Percentiles rank a stretch among this genome's conserved stretches.
These are phyloP conservation scores for Hepatocystis sp. DNA, from an alignment of 169 alveolate genomes.

Conservation along the genomic window DNA sequence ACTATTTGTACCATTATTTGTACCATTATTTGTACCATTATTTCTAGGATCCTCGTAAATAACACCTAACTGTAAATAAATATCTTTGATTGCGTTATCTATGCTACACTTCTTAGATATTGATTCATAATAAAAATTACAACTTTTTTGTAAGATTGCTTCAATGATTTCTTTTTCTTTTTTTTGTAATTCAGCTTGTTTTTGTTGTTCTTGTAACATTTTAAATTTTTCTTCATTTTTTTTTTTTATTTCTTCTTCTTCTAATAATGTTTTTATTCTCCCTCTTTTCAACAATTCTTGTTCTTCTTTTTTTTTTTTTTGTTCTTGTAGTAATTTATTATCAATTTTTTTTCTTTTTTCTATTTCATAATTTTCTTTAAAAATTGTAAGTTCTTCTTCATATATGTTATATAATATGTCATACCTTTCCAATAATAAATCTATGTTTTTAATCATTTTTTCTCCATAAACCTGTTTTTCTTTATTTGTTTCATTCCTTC, in stretches of 20 bases:
- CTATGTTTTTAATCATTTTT: slow-evolving; percentile 66
- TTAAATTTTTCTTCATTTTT: slow-evolving; percentile 43
- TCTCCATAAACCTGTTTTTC: slow-evolving; percentile 55
- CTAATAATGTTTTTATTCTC: slow-evolving; percentile 31
- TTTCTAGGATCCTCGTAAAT: too few species aligned
- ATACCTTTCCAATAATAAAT: slow-evolving; percentile 51
- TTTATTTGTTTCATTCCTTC: slow-evolving; percentile 62
- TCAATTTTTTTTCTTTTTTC: slow-evolving; percentile 37
- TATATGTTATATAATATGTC: slow-evolving; percentile 36
- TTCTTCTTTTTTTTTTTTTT: slow-evolving; percentile 36
- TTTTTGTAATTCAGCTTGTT: slow-evolving; percentile 17
- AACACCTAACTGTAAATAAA: slow-evolving; percentile 32
- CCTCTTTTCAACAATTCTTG: slow-evolving; percentile 36
- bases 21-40: too few species aligned
- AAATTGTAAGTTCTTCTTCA: slow-evolving; percentile 54
- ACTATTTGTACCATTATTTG: too few species aligned
- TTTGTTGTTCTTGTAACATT: slow-evolving; percentile 13
- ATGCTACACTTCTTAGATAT: slow-evolving; percentile 29
- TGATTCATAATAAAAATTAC: slow-evolving; percentile 43
- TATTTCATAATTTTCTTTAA: slow-evolving; percentile 70
- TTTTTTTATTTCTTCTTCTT: slow-evolving; percentile 23
- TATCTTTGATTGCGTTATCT: slow-evolving; percentile 24
- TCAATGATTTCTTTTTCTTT: slow-evolving; percentile 33
- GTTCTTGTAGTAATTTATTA: slow-evolving; percentile 42
- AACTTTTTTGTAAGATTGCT: slow-evolving; percentile 12